Conservation (phyloP, 768 basidiomycete genomes). For the Suillus occidentalis region DNA sequence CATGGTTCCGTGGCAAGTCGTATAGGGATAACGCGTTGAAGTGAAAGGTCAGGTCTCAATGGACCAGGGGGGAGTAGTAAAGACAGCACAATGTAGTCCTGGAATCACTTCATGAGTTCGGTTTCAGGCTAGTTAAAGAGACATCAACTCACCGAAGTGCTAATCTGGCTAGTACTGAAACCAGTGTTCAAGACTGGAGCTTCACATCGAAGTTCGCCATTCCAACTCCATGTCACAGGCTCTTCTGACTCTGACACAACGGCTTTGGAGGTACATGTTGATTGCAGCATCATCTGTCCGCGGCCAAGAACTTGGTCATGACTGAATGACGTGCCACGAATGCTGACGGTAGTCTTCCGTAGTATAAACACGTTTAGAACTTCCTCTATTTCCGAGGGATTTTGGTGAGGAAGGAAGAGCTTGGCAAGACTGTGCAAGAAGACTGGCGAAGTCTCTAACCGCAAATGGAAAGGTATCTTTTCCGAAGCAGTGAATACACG, state of each 20-base stretch:
- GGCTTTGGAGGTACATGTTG: conserved; percentile 32
- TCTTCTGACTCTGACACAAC: conserved; percentile 20
- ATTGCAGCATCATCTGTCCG: conserved; percentile 44
- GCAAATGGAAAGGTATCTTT: conserved; percentile 65
- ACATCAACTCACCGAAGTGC: conserved; percentile 45
- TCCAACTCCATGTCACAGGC: conserved; percentile 55
- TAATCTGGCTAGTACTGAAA: conserved; percentile 48
- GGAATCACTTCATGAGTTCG: conserved; percentile 3
- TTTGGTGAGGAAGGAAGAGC: conserved; percentile 8
- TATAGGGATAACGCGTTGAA: conserved; percentile 54
- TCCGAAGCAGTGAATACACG: conserved; percentile 58
- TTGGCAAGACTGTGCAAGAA: conserved; percentile 26
- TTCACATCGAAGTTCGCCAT: conserved; percentile 50
- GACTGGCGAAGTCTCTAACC: conserved; percentile 50
- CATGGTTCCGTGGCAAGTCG: conserved; percentile 64
- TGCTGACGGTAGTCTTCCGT: conserved; percentile 48
- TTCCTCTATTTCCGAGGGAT: conserved; percentile 14
- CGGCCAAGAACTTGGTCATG: conserved; percentile 43
- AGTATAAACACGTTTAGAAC: conserved; percentile 54
- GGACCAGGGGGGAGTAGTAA: conserved; percentile 40
- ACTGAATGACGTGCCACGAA: conserved; percentile 19
- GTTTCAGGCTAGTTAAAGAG: not conserved
- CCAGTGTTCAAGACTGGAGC: conserved; percentile 43
- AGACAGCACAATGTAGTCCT: conserved; percentile 63
- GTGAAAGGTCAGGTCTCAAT: conserved; percentile 33